A percentile compares a stretch with the other conserved stretches of the same genome.
phyloP scores from a whole-genome alignment of 78 protist species.

The Polysphondylium violaceum region DNA sequence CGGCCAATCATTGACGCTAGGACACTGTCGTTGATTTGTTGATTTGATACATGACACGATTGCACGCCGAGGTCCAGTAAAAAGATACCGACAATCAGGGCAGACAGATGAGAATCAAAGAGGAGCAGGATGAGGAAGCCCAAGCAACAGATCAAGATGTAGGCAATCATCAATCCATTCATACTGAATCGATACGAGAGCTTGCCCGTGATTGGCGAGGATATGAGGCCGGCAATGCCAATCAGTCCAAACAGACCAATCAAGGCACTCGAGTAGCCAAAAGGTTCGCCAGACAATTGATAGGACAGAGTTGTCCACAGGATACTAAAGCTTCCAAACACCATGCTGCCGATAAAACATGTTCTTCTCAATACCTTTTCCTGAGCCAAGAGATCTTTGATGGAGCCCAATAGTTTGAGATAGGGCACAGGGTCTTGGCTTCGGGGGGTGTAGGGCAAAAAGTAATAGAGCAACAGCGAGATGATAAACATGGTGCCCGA shows the following conservation, averaged over 20 bases:
- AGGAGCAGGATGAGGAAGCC: constrained; percentile 24
- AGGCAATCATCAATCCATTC: background rate
- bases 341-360: constrained; percentile 41
- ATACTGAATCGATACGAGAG: constrained; percentile 1
- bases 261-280: constrained; percentile 30
- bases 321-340: constrained; percentile 47
- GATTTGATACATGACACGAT: constrained; percentile 48
- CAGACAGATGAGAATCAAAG: constrained; percentile 21
- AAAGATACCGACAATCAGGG: constrained; percentile 55
- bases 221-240: constrained; percentile 68
- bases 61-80: constrained; percentile 67
- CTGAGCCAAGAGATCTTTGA: background rate
- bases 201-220: constrained; percentile 23
- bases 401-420: constrained; percentile 18
- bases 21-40: constrained; percentile 17
- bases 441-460: constrained; percentile 63
- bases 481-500: constrained; percentile 26
- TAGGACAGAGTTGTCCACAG: constrained; percentile 70
- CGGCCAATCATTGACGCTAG: background rate
- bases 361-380: constrained; percentile 41
- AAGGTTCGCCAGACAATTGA: constrained; percentile 18
- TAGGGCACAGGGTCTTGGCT: constrained; percentile 55
- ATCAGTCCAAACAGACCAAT: constrained; percentile 66
- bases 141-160: background rate
- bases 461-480: constrained; percentile 11